These are phyloP conservation scores for Penicillium sp. DNA, from an alignment of 2,329 filamentous ascomycete genomes.

Conservation along the genomic window DNA sequence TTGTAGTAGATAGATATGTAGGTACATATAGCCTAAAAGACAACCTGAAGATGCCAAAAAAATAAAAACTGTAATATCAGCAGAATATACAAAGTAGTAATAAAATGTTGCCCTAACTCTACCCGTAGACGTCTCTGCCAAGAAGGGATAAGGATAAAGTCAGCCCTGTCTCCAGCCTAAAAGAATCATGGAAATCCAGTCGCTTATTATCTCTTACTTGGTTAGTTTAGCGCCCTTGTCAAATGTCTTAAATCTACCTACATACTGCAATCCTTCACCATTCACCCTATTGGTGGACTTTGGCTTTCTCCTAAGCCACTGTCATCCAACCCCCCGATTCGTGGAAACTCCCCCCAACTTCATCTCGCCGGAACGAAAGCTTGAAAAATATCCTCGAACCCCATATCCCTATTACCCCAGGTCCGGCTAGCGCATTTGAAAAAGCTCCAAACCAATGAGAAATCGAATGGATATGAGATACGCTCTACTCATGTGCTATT, in stretches of 20 bases:
- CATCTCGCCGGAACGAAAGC: constrained; percentile 15
- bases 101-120: too few species aligned
- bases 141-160: not conserved
- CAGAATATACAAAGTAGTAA: not conserved
- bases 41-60: too few species aligned
- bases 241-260: not conserved
- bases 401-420: constrained; percentile 28
- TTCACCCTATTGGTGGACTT: constrained; percentile 33
- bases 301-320: constrained; percentile 18
- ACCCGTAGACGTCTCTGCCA: not conserved
- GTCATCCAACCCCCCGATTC: constrained; percentile 24
- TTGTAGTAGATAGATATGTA: not conserved
- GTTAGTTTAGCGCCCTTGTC: not conserved
- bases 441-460: constrained; percentile 14
- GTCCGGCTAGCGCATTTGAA: not conserved
- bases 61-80: not conserved
- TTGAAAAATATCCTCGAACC: constrained; percentile 36
- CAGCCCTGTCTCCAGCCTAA: not conserved
- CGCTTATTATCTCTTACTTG: constrained; percentile 1
- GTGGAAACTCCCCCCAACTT: constrained; percentile 27
- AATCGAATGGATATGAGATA: not conserved
- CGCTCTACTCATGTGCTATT: constrained; percentile 11
- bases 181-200: not conserved
- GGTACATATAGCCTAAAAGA: not conserved
- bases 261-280: not conserved